These are phyloP conservation scores for Quercus gilva DNA, from an alignment of 306 rosid genomes.

Conservation along the genomic window DNA sequence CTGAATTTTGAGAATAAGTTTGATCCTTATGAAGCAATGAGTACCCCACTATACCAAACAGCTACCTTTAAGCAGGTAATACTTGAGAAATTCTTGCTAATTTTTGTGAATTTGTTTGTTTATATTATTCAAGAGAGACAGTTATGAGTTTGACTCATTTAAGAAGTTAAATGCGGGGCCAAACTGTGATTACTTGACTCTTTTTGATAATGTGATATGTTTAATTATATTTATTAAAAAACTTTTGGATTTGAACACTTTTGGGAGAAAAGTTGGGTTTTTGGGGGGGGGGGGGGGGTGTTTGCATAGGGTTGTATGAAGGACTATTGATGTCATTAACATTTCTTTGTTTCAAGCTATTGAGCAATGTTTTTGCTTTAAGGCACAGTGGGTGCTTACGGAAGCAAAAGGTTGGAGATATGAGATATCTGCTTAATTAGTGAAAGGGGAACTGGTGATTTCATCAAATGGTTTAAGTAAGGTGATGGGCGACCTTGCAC, in stretches of 20 bases:
- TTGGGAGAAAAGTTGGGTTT: neutral
- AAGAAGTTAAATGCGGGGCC: neutral
- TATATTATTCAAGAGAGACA: neutral
- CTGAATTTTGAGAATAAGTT: conserved; percentile 73
- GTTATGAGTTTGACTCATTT: neutral
- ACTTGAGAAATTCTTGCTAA: neutral
- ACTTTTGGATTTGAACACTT: neutral
- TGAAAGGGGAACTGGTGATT: neutral
- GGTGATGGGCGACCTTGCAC: neutral
- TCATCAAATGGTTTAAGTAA: neutral
- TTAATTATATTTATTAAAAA: neutral
- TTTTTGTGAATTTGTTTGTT: neutral
- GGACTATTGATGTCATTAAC: neutral
- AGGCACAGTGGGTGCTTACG: neutral
- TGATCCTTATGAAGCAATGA: conserved; percentile 79
- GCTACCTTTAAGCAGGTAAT: conserved; percentile 94
- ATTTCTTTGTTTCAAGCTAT: neutral
- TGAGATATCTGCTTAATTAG: neutral
- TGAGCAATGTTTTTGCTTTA: neutral
- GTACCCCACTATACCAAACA: conserved; percentile 83
- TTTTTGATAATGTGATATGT: neutral
- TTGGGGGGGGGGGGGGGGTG: no score
- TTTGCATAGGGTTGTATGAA: neutral
- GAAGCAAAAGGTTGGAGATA: neutral
- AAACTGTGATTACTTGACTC: neutral